Evolutionary conservation across 768 basidiomycete species (phyloP).

Genomic region (Sarcodon sp.): DNA sequence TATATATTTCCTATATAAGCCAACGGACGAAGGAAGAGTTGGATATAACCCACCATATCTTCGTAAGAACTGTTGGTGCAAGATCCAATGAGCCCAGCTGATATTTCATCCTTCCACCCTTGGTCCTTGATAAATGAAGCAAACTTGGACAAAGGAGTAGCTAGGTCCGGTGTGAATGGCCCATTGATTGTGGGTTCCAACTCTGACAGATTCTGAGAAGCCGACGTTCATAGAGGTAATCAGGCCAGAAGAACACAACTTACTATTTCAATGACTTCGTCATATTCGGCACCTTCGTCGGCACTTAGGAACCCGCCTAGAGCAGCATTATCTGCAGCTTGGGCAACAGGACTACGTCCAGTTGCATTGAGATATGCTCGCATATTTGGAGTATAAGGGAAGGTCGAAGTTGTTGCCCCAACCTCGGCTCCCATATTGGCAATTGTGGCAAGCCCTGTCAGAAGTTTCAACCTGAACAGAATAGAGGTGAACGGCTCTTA

Average conservation of each 20-base stretch:
- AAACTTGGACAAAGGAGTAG: constrained; percentile 89
- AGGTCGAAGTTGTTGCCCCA: constrained; percentile 98
- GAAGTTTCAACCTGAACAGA: neutral
- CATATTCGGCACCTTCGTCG: constrained; percentile 85
- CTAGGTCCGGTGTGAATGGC: constrained; percentile 94
- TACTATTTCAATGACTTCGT: constrained; percentile 90
- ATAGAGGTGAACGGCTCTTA: constrained; percentile 12
- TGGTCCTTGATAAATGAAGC: constrained; percentile 66
- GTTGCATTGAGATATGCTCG: constrained; percentile 83
- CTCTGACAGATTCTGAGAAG: constrained; percentile 64
- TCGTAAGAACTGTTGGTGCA: constrained; percentile 99
- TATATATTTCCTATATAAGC: constrained; percentile 15
- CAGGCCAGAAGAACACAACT: constrained; percentile 12
- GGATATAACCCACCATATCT: constrained; percentile 54
- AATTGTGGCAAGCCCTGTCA: constrained; percentile 77
- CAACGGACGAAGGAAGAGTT: neutral
- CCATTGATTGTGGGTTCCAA: constrained; percentile 92
- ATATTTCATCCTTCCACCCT: constrained; percentile 89
- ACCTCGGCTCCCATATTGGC: constrained; percentile 99
- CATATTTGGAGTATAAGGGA: constrained; percentile 92
- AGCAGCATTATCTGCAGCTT: constrained; percentile 78
- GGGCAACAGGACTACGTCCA: constrained; percentile 74
- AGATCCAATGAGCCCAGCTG: constrained; percentile 91
- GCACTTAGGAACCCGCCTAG: constrained; percentile 64
- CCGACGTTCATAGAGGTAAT: neutral